Base-by-base conservation (phyloP, 2,329 filamentous ascomycete species). In the Botrytis squamosa region DNA sequence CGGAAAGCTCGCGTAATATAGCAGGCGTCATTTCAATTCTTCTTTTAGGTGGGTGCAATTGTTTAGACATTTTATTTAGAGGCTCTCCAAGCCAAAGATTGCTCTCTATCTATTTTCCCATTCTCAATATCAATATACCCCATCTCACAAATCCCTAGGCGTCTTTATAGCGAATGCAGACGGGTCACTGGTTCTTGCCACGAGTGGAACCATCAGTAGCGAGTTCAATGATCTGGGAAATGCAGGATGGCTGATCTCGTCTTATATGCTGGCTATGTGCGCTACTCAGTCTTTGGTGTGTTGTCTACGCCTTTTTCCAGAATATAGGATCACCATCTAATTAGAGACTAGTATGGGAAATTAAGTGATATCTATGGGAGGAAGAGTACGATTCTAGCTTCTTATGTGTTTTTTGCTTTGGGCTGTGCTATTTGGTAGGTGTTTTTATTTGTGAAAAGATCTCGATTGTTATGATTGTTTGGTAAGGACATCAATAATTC, bases 151-250 rank as follows among this genome's bases (percentile, higher is more conserved):
- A n/a, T 29, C 7, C 22, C 7, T 29, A 84, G 88, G 88, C 8
- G 88, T 91, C 18, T 92, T 93, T 76, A 87, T 92, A 20, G 86
- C 87, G 20, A 90, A 90, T 67, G 86, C 87, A 22, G 91, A 93
- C 78, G 82, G 83, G 0, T 90, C 89, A 0, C 82, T 93, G 0
- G 85, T 93, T 0, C 82, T 93, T 46, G 90, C 91, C 0, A 91
- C 90, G 0, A 88, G 91, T 71, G 86, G 87, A 0, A 84, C 84
- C 2, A 89, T 91, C 71, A 86, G 87, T 0, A 90, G 88, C 38
- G 86, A 90, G 71, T 91, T 91, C 76, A 82, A 87, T 73, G 83
- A 85, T 66, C 78, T 91, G 3, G 85, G 84, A n/a, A 85, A 87
- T 69, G 89, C 88, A 9, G 89, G 85, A 76, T 89, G 88, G 87